Evolutionary conservation across 495 filamentous ascomycete genomes (phyloP).

Genomic region (Penicillium pulvis): DNA sequence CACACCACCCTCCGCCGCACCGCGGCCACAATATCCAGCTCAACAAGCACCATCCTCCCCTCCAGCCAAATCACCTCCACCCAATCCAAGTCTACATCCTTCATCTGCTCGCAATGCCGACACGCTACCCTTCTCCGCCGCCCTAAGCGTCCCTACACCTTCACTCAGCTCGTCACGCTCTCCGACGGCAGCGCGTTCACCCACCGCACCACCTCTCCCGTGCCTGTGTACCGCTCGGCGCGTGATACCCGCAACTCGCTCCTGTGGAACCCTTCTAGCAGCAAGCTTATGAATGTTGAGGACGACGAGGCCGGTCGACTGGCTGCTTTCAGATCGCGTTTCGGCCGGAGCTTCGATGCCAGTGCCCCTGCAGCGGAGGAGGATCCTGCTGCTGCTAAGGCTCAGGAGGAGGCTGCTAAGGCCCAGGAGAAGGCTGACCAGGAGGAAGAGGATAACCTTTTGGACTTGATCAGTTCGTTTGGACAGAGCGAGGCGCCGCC

Average conservation of each 20-base stretch:
- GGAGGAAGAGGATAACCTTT: slow-evolving; percentile 59
- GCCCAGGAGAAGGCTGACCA: slow-evolving; percentile 35
- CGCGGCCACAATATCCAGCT: slow-evolving; percentile 35
- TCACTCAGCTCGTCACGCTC: slow-evolving; percentile 93
- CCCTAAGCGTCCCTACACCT: slow-evolving; percentile 88
- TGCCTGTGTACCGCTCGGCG: slow-evolving; percentile 70
- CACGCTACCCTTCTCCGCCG: slow-evolving; percentile 88
- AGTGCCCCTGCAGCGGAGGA: slow-evolving; percentile 36
- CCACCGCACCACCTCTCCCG: slow-evolving; percentile 83
- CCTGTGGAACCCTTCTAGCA: slow-evolving; percentile 84
- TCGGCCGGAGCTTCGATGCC: slow-evolving; percentile 81
- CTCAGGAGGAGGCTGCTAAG: slow-evolving; percentile 33
- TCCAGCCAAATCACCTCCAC: slow-evolving; percentile 27
- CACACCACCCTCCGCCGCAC: slow-evolving; percentile 47
- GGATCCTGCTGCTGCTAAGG: slow-evolving; percentile 31
- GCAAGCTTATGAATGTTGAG: slow-evolving; percentile 81
- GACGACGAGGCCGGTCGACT: slow-evolving; percentile 93
- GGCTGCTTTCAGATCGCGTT: slow-evolving; percentile 79
- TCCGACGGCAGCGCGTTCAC: slow-evolving; percentile 89
- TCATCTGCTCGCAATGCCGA: slow-evolving; percentile 58
- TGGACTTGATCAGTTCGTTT: slow-evolving; percentile 72
- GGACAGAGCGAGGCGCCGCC: slow-evolving; percentile 43
- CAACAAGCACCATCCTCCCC: slow-evolving; percentile 31
- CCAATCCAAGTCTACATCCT: slow-evolving; percentile 36
- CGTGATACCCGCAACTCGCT: slow-evolving; percentile 88